phyloP scores from a whole-genome alignment of 2,329 filamentous ascomycete species.

The Cladophialophora chaetospira region DNA sequence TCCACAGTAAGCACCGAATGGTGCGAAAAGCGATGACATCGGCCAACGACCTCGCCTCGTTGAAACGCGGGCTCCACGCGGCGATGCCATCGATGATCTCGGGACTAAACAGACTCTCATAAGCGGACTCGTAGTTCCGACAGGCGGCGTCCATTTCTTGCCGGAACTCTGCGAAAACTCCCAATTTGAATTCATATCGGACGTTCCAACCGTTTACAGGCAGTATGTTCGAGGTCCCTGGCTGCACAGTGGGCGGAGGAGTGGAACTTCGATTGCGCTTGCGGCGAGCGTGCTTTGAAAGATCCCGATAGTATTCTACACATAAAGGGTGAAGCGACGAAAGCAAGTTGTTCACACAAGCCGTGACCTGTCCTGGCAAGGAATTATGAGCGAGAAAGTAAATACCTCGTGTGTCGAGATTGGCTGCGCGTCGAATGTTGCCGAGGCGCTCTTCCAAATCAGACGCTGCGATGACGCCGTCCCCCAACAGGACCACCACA shows the following conservation, averaged over 20 bases:
- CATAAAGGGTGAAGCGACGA: slow-evolving; percentile 71
- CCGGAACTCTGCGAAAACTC: slow-evolving; percentile 86
- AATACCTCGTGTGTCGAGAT: slow-evolving; percentile 78
- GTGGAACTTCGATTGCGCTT: slow-evolving; percentile 79
- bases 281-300: slow-evolving; percentile 87
- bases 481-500: slow-evolving; percentile 74
- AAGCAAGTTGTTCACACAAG: slow-evolving; percentile 73
- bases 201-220: slow-evolving; percentile 87
- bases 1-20: slow-evolving; percentile 80
- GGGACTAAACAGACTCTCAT: slow-evolving; percentile 76
- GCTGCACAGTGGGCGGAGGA: slow-evolving; percentile 78
- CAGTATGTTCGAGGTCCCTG: slow-evolving; percentile 84
- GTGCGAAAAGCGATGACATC: slow-evolving; percentile 80
- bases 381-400: slow-evolving; percentile 80
- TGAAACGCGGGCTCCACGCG: slow-evolving; percentile 86
- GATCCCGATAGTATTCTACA: slow-evolving; percentile 88
- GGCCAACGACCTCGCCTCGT: slow-evolving; percentile 85
- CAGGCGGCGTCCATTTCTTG: slow-evolving; percentile 88
- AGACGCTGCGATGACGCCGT: slow-evolving; percentile 62
- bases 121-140: slow-evolving; percentile 82
- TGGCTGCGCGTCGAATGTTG: slow-evolving; percentile 75
- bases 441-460: slow-evolving; percentile 75
- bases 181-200: slow-evolving; percentile 92
- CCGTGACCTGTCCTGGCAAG: slow-evolving; percentile 69
- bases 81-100: slow-evolving; percentile 88